Evolutionary conservation across 306 rosid genomes (phyloP).

Genomic region (Trichosanthes cucumerina): DNA sequence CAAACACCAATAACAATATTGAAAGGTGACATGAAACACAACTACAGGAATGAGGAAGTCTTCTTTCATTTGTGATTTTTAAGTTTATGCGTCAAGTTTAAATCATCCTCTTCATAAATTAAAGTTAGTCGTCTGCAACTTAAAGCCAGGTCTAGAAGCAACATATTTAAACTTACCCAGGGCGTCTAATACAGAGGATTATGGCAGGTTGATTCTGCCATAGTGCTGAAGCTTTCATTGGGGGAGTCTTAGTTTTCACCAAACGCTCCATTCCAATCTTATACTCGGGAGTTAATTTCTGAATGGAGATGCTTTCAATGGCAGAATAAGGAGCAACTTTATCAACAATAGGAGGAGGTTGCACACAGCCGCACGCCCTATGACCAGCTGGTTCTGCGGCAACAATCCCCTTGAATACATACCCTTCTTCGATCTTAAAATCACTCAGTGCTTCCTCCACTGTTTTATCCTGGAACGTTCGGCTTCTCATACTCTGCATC

Average conservation of each 20-base stretch:
- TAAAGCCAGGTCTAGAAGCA: neutral
- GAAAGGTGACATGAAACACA: neutral
- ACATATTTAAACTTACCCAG: slow-evolving; percentile 48
- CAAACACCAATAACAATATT: neutral
- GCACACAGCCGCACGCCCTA: slow-evolving; percentile 63
- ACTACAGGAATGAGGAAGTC: neutral
- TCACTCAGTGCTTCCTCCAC: slow-evolving; percentile 40
- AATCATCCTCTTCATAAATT: neutral
- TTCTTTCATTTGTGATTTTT: neutral
- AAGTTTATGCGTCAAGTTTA: neutral
- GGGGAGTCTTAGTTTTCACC: slow-evolving; percentile 70
- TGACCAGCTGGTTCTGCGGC: slow-evolving; percentile 57
- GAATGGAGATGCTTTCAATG: slow-evolving; percentile 54
- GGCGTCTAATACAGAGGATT: slow-evolving; percentile 72
- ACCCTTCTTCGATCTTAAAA: slow-evolving; percentile 52
- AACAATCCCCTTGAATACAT: slow-evolving; percentile 71
- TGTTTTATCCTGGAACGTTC: slow-evolving; percentile 23
- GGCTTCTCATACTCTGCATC: slow-evolving; percentile 17
- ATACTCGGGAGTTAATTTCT: slow-evolving; percentile 70
- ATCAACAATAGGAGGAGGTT: slow-evolving; percentile 50
- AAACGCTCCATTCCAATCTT: slow-evolving; percentile 74
- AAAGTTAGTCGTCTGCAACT: neutral
- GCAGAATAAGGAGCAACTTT: slow-evolving; percentile 54
- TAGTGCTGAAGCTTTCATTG: slow-evolving; percentile 61
- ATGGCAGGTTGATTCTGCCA: slow-evolving; percentile 68